Conservation (phyloP, 352 stramenopile species). For the Phytophthora fragariae region DNA sequence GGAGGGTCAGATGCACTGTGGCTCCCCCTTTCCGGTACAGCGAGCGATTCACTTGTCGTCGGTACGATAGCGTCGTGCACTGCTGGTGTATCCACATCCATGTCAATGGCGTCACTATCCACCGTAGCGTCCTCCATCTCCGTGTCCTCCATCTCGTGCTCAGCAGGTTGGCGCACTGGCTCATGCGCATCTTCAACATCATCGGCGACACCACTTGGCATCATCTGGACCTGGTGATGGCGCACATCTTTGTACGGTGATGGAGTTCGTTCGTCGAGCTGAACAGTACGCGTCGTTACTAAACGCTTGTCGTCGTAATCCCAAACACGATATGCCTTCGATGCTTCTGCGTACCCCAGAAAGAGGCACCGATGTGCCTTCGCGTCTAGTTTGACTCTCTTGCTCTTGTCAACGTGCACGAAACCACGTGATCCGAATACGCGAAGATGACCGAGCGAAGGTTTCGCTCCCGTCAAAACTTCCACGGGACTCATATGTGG, state of each 20-base stretch:
- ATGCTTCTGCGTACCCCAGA: constrained; percentile 14
- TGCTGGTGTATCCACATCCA: neutral
- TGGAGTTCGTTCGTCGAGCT: neutral
- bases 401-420: constrained; percentile 25
- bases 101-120: neutral
- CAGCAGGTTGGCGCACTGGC: neutral
- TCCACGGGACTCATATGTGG: constrained; percentile 12
- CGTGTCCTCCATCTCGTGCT: neutral
- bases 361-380: constrained; percentile 22
- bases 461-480: constrained; percentile 9
- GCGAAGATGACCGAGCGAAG: constrained; percentile 20
- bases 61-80: neutral
- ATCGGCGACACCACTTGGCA: neutral
- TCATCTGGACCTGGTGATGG: neutral
- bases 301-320: constrained; percentile 7
- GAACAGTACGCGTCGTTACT: constrained; percentile 1
- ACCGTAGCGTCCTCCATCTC: neutral
- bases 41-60: neutral
- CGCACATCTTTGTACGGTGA: neutral
- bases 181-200: neutral
- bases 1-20: neutral
- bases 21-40: neutral
- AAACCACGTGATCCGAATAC: constrained; percentile 26
- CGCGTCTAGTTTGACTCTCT: constrained; percentile 17
- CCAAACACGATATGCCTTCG: constrained; percentile 18